phyloP scores from a whole-genome alignment of 768 basidiomycete species.

The Termitomyces titanicus region DNA sequence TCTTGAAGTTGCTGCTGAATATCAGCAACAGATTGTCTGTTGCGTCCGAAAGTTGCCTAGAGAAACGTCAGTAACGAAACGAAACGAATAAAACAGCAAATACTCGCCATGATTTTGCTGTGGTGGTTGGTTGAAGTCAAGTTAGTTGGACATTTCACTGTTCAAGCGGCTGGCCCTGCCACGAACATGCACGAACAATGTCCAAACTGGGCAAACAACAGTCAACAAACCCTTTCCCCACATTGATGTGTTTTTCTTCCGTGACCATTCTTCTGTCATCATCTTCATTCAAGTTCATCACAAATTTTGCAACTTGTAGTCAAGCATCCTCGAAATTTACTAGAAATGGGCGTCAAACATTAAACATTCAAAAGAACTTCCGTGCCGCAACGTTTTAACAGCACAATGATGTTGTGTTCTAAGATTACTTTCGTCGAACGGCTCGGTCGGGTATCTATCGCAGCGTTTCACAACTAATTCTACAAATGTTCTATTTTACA shows the following conservation, averaged over 20 bases:
- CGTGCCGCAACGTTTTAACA: background rate
- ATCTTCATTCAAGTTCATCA: background rate
- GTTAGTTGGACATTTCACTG: slow-evolving; percentile 17
- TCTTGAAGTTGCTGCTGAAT: slow-evolving; percentile 66
- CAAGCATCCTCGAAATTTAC: too few relatives aligned
- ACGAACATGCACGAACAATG: slow-evolving; percentile 9
- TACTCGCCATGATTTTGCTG: slow-evolving; percentile 12
- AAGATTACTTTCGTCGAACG: too few relatives aligned
- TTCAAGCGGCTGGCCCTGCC: slow-evolving; percentile 3
- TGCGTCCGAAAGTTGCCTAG: slow-evolving; percentile 44
- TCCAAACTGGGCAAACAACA: slow-evolving; percentile 1
- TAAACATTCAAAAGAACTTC: background rate
- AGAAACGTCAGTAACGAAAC: background rate
- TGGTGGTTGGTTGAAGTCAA: slow-evolving; percentile 4
- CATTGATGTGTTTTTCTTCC: background rate
- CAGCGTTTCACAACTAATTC: too few relatives aligned
- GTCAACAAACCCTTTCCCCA: background rate
- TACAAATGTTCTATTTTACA: too few relatives aligned
- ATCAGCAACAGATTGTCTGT: slow-evolving; percentile 66
- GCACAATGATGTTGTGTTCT: background rate
- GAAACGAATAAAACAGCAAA: background rate
- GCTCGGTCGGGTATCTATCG: too few relatives aligned
- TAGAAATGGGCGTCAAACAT: background rate
- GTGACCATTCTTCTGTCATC: too few relatives aligned
- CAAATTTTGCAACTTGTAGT: background rate